These are phyloP conservation scores for Coemansia sp. DNA, from an alignment of 192 early-diverging fungal species.

Conservation along the genomic window DNA sequence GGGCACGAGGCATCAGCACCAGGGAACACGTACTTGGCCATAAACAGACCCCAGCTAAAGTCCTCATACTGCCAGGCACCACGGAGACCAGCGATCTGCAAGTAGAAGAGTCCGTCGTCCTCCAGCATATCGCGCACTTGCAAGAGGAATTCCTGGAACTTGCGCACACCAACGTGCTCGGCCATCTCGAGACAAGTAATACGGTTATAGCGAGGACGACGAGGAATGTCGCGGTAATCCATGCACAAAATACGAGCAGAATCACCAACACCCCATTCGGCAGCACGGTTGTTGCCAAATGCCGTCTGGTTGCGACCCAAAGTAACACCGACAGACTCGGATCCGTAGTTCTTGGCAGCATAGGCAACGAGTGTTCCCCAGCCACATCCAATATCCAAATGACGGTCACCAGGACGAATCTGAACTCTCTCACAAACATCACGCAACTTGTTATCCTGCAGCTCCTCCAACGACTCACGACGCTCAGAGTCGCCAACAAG, in stretches of 20 bases:
- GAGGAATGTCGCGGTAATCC: constrained; percentile 98
- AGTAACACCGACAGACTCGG: constrained; percentile 92
- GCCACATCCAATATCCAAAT: constrained; percentile 98
- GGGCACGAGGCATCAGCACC: constrained; percentile 97
- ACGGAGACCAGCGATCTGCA: constrained; percentile 97
- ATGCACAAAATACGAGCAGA: constrained; percentile 83
- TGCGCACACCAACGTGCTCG: constrained; percentile 96
- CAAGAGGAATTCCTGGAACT: constrained; percentile 85
- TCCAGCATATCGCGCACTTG: constrained; percentile 94
- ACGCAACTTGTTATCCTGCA: constrained; percentile 96
- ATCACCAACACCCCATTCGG: constrained; percentile 77
- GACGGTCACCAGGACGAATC: constrained; percentile 83
- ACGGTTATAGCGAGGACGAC: constrained; percentile 86
- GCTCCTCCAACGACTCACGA: constrained; percentile 86
- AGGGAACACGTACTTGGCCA: constrained; percentile 99
- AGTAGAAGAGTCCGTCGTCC: constrained; percentile 97
- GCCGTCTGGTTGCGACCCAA: constrained; percentile 90
- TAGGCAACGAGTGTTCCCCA: constrained; percentile 94
- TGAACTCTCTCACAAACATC: constrained; percentile 85
- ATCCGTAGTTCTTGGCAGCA: constrained; percentile 87
- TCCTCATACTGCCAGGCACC: constrained; percentile 81
- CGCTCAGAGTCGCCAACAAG: constrained; percentile 76
- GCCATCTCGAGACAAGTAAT: constrained; percentile 99
- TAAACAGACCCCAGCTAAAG: constrained; percentile 92
- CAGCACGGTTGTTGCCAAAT: constrained; percentile 84